A percentile compares a stretch with the other conserved stretches of the same genome.
phyloP scores from a whole-genome alignment of 352 stramenopile species.

The Globisporangium nagaii region DNA sequence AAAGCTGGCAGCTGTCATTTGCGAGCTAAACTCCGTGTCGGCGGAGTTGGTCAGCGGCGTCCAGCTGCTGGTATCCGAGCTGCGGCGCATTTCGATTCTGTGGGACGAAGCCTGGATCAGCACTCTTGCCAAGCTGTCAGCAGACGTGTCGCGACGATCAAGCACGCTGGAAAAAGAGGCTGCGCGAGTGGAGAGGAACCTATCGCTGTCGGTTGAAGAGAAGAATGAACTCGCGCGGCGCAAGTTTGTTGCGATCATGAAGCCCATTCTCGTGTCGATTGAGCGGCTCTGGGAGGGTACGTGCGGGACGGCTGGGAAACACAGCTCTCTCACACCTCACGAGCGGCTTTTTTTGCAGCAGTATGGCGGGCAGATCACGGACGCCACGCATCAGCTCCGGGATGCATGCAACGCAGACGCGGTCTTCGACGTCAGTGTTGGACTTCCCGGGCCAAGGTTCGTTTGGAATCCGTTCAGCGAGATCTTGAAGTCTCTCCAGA shows the following conservation, averaged over 20 bases:
- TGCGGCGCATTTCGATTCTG: slow-evolving; percentile 72
- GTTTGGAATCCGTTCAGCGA: slow-evolving; percentile 75
- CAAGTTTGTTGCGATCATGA: slow-evolving; percentile 83
- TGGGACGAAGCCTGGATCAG: slow-evolving; percentile 83
- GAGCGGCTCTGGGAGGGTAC: slow-evolving; percentile 66
- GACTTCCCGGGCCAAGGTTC: slow-evolving; percentile 12
- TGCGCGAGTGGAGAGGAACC: slow-evolving; percentile 62
- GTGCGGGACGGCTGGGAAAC: slow-evolving; percentile 21
- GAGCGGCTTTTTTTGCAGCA: slow-evolving; percentile 69
- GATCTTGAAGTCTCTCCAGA: slow-evolving; percentile 55
- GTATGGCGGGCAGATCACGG: slow-evolving; percentile 46
- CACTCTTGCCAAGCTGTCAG: slow-evolving; percentile 62
- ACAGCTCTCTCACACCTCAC: slow-evolving; percentile 46
- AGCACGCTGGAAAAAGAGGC: slow-evolving; percentile 78
- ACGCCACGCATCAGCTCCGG: slow-evolving; percentile 38
- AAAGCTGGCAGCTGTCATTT: slow-evolving; percentile 33
- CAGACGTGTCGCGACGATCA: slow-evolving; percentile 58
- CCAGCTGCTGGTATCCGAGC: slow-evolving; percentile 57
- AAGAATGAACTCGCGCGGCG: slow-evolving; percentile 59
- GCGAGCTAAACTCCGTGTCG: slow-evolving; percentile 33
- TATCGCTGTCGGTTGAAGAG: slow-evolving; percentile 45
- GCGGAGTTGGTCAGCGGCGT: slow-evolving; percentile 46
- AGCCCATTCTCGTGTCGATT: slow-evolving; percentile 63
- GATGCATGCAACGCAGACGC: slow-evolving; percentile 30
- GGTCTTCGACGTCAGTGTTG: background rate